phyloP scores from a whole-genome alignment of 768 basidiomycete genomes.

The Filobasidium wieringae region DNA sequence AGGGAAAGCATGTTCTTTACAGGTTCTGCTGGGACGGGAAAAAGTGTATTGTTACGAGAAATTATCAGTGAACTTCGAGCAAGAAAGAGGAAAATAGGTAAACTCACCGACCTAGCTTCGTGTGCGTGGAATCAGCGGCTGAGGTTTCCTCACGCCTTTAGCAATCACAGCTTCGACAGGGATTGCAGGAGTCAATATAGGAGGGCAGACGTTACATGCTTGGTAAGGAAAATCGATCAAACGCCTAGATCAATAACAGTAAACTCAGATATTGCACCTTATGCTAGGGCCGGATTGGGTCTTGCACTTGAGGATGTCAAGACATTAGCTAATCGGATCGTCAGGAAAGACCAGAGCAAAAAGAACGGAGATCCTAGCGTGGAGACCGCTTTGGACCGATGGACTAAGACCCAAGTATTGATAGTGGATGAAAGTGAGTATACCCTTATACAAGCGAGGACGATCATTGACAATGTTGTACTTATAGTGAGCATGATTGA shows the following conservation, averaged over 20 bases:
- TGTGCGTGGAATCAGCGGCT: not conserved
- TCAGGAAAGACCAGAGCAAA: not conserved
- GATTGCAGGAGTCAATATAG: conserved; percentile 9
- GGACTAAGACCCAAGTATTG: conserved; percentile 10
- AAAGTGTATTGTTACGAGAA: conserved; percentile 35
- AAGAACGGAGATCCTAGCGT: not conserved
- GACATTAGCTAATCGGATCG: not conserved
- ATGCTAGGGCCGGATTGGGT: conserved; percentile 5
- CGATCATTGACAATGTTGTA: not conserved
- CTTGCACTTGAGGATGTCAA: not conserved
- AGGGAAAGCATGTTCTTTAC: conserved; percentile 30
- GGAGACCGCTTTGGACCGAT: conserved; percentile 8
- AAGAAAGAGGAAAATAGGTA: conserved; percentile 11
- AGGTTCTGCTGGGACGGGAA: conserved; percentile 33
- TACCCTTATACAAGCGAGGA: not conserved
- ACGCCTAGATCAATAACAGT: not conserved
- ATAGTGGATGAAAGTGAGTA: conserved; percentile 14
- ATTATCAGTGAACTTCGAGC: conserved; percentile 18
- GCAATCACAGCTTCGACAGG: conserved; percentile 13
- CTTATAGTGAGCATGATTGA: conserved; percentile 14
- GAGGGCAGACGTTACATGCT: conserved; percentile 8
- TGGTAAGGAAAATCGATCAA: not conserved
- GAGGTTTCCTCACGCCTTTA: not conserved
- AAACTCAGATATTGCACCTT: not conserved
- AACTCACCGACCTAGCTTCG: not conserved